Base-by-base conservation (phyloP, 306 rosid species). In the Vachellia pachyceras region DNA sequence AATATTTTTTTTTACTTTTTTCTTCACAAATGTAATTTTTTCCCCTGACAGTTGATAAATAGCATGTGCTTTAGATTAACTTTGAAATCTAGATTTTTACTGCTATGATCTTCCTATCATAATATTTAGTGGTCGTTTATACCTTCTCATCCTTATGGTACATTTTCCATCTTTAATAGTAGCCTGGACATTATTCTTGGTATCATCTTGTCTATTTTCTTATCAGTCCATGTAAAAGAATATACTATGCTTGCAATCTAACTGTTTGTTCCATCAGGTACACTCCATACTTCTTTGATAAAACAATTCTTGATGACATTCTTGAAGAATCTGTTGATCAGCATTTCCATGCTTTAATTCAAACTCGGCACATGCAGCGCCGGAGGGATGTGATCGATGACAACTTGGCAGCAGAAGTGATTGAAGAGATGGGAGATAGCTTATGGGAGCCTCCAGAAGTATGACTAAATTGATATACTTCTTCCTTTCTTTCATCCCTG, bases 271-370 rank as follows among this genome's bases (percentile, higher is more conserved):
- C 65, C 76, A 55, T 80, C 91, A 96, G 99, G 98, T 96, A 96
- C 80, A 93, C 98, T 60, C 99, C 99, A 57, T 96, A 93, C 88
- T 96, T 96, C 86, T 93, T 96, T 77, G 99, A 96, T 87, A 96
- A 96, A 86, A 85, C 82, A 82, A 90, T 90, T 92, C 98, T 96
- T 57, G 99, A 96, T 87, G 90, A 93, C 88, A 93, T 93, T 87
- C 99, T 96, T 81, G 98, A 96, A 89, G 98, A 93, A 80, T 95
- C 99, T 66, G 98, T 93, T 71, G 99, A 96, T 86, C 98, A 92
- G 82, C 98, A 93, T 85, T 96, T 96, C 91, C 91, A 93, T 82
- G 78, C 91, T 73, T 85, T 96, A 88, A 91, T 96, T 82, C 97
- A 92, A 88, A 92, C 99, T 80, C 97, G 99, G 83, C 93, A 91